Evolutionary conservation across 345 rosid genomes (phyloP).

Genomic region (Rubroshorea leprosula): DNA sequence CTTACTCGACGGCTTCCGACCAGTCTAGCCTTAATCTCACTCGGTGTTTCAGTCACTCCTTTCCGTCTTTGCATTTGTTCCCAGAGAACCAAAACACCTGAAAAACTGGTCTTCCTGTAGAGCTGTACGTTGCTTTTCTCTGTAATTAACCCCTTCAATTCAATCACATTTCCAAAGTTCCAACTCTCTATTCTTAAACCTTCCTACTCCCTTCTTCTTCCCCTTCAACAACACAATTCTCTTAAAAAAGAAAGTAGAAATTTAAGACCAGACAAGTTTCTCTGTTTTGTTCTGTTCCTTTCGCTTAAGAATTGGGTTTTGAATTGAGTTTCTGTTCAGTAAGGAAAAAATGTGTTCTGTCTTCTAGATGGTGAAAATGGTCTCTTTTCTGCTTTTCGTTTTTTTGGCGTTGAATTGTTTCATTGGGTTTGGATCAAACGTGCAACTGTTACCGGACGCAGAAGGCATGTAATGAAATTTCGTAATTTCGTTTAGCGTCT

Average conservation of each 20-base stretch:
- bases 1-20: background rate
- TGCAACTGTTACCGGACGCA: constrained; percentile 47
- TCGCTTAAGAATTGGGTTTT: constrained; percentile 4
- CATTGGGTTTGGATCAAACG: constrained; percentile 29
- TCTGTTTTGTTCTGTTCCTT: background rate
- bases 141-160: background rate
- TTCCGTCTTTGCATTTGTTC: background rate
- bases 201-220: background rate
- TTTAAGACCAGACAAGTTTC: background rate
- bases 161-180: background rate
- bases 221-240: no score
- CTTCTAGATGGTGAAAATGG: constrained; percentile 16
- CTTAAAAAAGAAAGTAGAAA: no score
- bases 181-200: background rate
- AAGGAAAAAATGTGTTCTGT: constrained; percentile 26
- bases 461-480: constrained; percentile 37
- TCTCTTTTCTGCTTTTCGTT: constrained; percentile 21
- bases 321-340: background rate
- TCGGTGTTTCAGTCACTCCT: background rate
- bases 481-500: background rate
- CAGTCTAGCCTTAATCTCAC: background rate
- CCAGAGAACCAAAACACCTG: background rate
- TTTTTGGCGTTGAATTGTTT: constrained; percentile 27
- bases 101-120: background rate
- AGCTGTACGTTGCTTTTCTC: background rate